Base-by-base conservation (phyloP, 2,329 filamentous ascomycete species). In the Epichloe sibirici region DNA sequence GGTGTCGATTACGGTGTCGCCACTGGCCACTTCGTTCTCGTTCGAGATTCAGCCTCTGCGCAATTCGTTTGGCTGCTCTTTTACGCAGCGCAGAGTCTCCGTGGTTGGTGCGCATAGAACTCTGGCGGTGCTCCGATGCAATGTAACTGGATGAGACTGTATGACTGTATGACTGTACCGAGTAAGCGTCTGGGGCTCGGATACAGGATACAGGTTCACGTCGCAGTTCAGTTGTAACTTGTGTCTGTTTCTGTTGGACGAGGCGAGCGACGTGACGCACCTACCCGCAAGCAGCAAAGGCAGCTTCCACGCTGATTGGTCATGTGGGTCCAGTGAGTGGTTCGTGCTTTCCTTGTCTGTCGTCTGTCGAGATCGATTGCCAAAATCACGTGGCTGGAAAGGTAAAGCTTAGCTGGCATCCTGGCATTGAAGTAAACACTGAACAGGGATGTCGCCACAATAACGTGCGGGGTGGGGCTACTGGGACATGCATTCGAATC, bases 231-330 rank as follows among this genome's bases (percentile, higher is more conserved):
- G 25, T 17, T 47, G 4, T 11, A 35, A 23, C 4, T 8, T 35
- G 34, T 45, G 31, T 49, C 13, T 5, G 47, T 28, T 49, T 49
- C 13, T 5, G 47, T 28, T 49, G 23, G 47, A 40, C 34, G 44
- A 42, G 44, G 35, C 50, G 39, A 48, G 13, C 38, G 35, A 45
- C 51, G 51, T 53, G 46, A 53, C 40, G 51, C 51, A 53, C 46
- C 47, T 53, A 23, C 46, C 51, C 51, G 51, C 39, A 53, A 53
- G 51, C 45, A 46, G 45, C 51, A 48, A 40, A 28, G 47, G 13
- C 37, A 25, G 23, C 35, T 49, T 40, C 7, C 8, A 21, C 21
- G 43, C 23, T 51, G 49, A 51, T 51, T 51, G 49, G 49, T 6
- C 35, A 31, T 37, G 25, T 9, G 42, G 17, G 13, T 35, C 21